Conservation (phyloP, 306 rosid genomes). For the Myrica gale region DNA sequence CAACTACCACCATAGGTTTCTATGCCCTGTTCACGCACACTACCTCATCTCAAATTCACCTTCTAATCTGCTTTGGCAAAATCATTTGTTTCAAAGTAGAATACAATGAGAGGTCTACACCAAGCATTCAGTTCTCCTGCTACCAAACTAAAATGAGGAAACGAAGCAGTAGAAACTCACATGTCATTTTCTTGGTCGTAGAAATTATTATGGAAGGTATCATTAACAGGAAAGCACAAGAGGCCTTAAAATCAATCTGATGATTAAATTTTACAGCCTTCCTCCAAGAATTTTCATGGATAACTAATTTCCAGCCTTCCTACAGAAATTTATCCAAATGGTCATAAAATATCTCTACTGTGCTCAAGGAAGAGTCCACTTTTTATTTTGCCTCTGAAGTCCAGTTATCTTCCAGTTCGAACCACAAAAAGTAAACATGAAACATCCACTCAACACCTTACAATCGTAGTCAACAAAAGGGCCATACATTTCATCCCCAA, state of each 20-base stretch:
- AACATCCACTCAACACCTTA: constrained; percentile 3
- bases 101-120: neutral
- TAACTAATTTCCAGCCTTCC: no score
- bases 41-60: neutral
- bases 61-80: neutral
- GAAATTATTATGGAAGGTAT: neutral
- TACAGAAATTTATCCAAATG: no score
- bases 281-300: neutral
- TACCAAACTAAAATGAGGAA: neutral
- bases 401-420: neutral
- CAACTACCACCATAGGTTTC: neutral
- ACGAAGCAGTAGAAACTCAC: neutral
- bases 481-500: neutral
- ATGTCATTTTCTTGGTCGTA: neutral
- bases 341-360: no score
- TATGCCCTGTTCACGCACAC: neutral
- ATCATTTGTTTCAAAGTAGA: neutral
- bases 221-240: neutral
- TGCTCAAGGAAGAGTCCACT: no score
- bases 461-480: neutral
- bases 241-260: neutral
- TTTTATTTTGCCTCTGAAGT: neutral
- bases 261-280: neutral
- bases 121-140: neutral
- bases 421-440: neutral